phyloP scores from a whole-genome alignment of 2,329 filamentous ascomycete species.

The Diaporthe citriasiana region DNA sequence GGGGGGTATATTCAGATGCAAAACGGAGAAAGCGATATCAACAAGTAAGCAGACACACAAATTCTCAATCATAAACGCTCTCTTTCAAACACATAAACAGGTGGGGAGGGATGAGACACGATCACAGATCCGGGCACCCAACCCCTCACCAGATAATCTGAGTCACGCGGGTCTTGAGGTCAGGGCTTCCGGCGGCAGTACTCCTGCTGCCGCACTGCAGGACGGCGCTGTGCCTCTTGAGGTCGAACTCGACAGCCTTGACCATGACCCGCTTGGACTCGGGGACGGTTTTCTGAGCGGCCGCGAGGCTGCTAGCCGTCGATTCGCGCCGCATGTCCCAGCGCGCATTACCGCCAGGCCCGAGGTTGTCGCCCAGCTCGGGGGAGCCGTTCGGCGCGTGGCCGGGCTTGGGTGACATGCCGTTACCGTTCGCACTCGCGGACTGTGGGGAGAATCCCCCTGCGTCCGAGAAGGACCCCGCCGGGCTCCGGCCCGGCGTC shows the following conservation, averaged over 20 bases:
- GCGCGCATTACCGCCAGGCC: slow-evolving; percentile 61
- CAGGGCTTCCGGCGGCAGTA: slow-evolving; percentile 60
- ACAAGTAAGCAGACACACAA: neutral
- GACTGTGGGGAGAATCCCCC: slow-evolving; percentile 21
- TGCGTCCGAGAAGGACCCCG: slow-evolving; percentile 38
- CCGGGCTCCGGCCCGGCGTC: slow-evolving; percentile 48
- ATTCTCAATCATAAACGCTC: neutral
- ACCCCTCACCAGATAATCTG: slow-evolving; percentile 61
- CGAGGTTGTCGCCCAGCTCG: slow-evolving; percentile 55
- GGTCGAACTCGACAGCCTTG: slow-evolving; percentile 68
- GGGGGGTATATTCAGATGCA: slow-evolving; percentile 31
- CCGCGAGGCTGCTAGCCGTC: slow-evolving; percentile 45
- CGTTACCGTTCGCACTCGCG: slow-evolving; percentile 46
- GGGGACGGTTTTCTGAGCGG: slow-evolving; percentile 56
- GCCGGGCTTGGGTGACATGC: slow-evolving; percentile 44
- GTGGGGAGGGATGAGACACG: neutral
- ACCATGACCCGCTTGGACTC: slow-evolving; percentile 70
- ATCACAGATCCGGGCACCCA: slow-evolving; percentile 17
- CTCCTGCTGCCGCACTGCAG: slow-evolving; percentile 69
- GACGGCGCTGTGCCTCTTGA: slow-evolving; percentile 64
- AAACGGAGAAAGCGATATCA: neutral
- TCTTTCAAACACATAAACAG: neutral
- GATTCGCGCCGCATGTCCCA: slow-evolving; percentile 52
- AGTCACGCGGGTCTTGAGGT: slow-evolving; percentile 62
- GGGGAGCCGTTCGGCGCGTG: slow-evolving; percentile 47